Evolutionary conservation across 495 filamentous ascomycete species (phyloP).

Genomic region (Tuber melanosporum): DNA sequence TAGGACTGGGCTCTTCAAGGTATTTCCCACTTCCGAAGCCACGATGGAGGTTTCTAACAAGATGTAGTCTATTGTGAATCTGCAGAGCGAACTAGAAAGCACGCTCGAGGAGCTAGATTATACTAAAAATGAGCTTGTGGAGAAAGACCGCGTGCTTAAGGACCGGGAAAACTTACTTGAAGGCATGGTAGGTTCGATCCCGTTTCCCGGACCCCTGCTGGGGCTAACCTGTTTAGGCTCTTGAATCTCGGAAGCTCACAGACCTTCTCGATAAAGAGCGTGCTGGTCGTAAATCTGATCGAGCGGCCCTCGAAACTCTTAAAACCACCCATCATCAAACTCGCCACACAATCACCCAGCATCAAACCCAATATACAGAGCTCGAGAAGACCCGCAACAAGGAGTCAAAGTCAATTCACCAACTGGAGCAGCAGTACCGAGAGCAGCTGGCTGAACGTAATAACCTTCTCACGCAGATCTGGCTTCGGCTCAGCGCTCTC

Average conservation of each 20-base stretch:
- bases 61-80: slow-evolving; percentile 65
- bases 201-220: neutral
- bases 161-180: slow-evolving; percentile 91
- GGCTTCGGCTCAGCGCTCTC: slow-evolving; percentile 76
- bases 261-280: slow-evolving; percentile 91
- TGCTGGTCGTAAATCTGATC: slow-evolving; percentile 72
- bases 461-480: slow-evolving; percentile 71
- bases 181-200: slow-evolving; percentile 42
- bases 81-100: slow-evolving; percentile 79
- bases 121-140: slow-evolving; percentile 64
- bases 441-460: slow-evolving; percentile 89
- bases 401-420: slow-evolving; percentile 65
- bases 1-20: slow-evolving; percentile 74
- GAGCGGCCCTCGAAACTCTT: slow-evolving; percentile 76
- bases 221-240: slow-evolving; percentile 52
- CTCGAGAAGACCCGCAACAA: slow-evolving; percentile 66
- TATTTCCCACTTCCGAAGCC: slow-evolving; percentile 40
- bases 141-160: slow-evolving; percentile 82
- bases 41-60: slow-evolving; percentile 30
- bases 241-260: slow-evolving; percentile 75
- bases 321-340: slow-evolving; percentile 80
- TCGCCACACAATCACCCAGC: slow-evolving; percentile 70
- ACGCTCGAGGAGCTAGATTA: slow-evolving; percentile 74
- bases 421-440: slow-evolving; percentile 68
- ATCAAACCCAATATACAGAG: slow-evolving; percentile 74